Conservation (phyloP, 75 land plant genomes). For the Pseudotsuga menziesii region DNA sequence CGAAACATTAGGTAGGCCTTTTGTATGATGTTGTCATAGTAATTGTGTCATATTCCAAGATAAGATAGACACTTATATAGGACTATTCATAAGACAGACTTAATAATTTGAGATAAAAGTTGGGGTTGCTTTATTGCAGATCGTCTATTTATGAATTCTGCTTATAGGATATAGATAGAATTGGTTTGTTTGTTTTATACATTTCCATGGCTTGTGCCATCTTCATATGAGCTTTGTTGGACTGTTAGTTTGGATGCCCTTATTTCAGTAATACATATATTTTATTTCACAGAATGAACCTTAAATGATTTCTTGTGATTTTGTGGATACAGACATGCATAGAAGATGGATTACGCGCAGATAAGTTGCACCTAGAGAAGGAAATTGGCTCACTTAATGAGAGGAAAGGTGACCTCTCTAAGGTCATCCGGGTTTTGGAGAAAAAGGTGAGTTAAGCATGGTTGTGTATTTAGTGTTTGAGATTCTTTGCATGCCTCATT, state of each 20-base stretch:
- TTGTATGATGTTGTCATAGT: too few species aligned
- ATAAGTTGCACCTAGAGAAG: background rate
- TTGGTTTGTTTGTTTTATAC: too few species aligned
- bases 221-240: background rate
- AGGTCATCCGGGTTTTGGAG: slow-evolving; percentile 2
- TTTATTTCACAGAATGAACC: background rate
- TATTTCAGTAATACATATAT: background rate
- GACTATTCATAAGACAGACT: too few species aligned
- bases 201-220: background rate
- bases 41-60: too few species aligned
- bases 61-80: too few species aligned
- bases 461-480: background rate
- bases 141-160: too few species aligned
- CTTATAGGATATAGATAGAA: too few species aligned
- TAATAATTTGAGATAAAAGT: too few species aligned
- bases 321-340: slow-evolving; percentile 8
- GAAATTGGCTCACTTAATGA: slow-evolving; percentile 4
- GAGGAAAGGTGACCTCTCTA: background rate
- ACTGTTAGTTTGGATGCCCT: background rate
- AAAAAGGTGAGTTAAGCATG: slow-evolving; percentile 5
- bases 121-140: too few species aligned
- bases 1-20: too few species aligned
- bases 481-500: background rate
- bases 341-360: slow-evolving; percentile 3
- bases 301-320: background rate